These are phyloP conservation scores for Pythium apleroticum DNA, from an alignment of 352 stramenopile genomes.

Conservation along the genomic window DNA sequence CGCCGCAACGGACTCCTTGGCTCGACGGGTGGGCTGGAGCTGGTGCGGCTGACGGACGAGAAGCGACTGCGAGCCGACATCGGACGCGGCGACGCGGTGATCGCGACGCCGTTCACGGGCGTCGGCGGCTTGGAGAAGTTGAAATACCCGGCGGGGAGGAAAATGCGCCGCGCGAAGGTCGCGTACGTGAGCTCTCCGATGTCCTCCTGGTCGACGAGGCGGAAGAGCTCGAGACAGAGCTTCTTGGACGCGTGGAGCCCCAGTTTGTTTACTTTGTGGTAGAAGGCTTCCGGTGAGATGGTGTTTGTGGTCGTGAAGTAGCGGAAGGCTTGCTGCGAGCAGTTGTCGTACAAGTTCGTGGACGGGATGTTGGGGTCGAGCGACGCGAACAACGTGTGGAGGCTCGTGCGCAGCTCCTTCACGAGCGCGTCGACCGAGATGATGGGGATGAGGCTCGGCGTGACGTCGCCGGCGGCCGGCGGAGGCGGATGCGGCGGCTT, in stretches of 20 bases:
- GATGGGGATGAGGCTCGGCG: slow-evolving; percentile 12
- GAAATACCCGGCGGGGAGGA: slow-evolving; percentile 43
- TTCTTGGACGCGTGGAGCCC: slow-evolving; percentile 43
- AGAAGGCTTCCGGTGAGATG: slow-evolving; percentile 67
- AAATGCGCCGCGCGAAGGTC: slow-evolving; percentile 61
- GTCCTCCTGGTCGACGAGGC: slow-evolving; percentile 61
- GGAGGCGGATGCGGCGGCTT: slow-evolving; percentile 1
- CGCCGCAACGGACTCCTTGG: not conserved
- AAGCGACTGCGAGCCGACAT: not conserved
- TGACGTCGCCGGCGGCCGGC: not conserved
- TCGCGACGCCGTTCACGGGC: not conserved
- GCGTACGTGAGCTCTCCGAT: slow-evolving; percentile 63
- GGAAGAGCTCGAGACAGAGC: slow-evolving; percentile 59
- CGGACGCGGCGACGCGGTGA: not conserved
- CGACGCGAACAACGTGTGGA: slow-evolving; percentile 50
- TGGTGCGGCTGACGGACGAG: not conserved
- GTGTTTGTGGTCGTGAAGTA: slow-evolving; percentile 79
- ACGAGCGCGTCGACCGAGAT: slow-evolving; percentile 42
- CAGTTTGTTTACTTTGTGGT: slow-evolving; percentile 61
- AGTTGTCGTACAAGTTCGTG: slow-evolving; percentile 55
- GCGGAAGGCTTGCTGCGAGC: slow-evolving; percentile 62
- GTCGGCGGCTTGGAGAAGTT: slow-evolving; percentile 21
- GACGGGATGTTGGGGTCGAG: slow-evolving; percentile 38
- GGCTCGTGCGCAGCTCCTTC: slow-evolving; percentile 45
- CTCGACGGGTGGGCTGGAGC: not conserved